Conservation (phyloP, 2,329 filamentous ascomycete genomes). For the Alternaria ventricosa region DNA sequence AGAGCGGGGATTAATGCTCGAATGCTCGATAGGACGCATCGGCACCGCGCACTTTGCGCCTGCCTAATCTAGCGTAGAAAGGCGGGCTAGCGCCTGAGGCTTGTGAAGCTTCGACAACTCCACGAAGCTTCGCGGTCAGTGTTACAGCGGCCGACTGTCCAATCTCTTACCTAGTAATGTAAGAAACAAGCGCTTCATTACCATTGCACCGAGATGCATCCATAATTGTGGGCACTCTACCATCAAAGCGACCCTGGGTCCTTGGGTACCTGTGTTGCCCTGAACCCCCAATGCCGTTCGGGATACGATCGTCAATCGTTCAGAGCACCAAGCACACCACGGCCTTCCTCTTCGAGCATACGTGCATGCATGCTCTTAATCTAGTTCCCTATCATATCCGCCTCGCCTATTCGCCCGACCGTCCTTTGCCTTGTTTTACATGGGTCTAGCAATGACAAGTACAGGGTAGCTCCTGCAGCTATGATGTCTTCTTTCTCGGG, state of each 20-base stretch:
- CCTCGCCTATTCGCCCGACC: constrained; percentile 18
- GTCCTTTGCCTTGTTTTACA: constrained; percentile 15
- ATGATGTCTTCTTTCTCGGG: constrained; percentile 21
- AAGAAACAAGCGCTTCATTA: neutral
- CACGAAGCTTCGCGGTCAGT: neutral
- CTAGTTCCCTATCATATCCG: constrained; percentile 12
- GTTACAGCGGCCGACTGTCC: neutral
- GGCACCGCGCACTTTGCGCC: neutral
- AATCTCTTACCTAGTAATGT: neutral
- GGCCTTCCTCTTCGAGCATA: neutral
- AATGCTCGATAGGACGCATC: neutral
- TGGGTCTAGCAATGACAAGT: constrained; percentile 12
- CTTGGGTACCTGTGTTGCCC: neutral
- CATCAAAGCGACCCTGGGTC: neutral
- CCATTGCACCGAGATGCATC: neutral
- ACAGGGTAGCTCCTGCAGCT: constrained; percentile 15
- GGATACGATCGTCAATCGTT: constrained; percentile 3
- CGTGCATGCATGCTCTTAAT: constrained; percentile 13
- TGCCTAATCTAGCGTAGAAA: constrained; percentile 4
- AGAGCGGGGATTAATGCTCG: neutral
- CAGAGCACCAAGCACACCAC: neutral
- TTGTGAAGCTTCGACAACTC: constrained; percentile 3
- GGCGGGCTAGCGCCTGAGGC: neutral
- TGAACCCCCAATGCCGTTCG: neutral
- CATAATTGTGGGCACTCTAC: neutral